phyloP scores from a whole-genome alignment of 2,329 filamentous ascomycete genomes.

The Rhynchosporium graminicola region DNA sequence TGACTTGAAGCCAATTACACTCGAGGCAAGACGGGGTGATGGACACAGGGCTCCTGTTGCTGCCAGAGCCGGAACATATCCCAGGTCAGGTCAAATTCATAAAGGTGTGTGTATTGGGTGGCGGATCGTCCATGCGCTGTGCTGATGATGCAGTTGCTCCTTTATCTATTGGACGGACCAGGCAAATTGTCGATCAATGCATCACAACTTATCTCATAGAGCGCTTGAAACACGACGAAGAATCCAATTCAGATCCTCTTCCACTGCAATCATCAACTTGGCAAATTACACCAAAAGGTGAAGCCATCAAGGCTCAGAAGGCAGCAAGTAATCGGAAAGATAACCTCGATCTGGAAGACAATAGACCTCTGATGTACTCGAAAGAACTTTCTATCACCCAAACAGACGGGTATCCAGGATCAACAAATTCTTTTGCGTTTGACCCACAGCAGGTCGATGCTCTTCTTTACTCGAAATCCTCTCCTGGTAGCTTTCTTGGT shows the following conservation, averaged over 20 bases:
- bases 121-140: not conserved
- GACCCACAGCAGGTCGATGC: constrained; percentile 16
- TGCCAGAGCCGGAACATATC: constrained; percentile 26
- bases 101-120: constrained; percentile 32
- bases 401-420: constrained; percentile 17
- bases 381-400: constrained; percentile 19
- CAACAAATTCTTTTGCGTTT: constrained; percentile 1
- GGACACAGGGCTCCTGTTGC: constrained; percentile 28
- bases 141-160: constrained; percentile 42
- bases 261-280: constrained; percentile 29
- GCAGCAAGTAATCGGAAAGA: not conserved
- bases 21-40: constrained; percentile 37
- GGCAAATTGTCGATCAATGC: constrained; percentile 56
- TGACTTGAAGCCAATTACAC: constrained; percentile 59
- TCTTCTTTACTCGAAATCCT: constrained; percentile 34
- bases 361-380: constrained; percentile 19
- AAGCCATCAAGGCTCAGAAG: constrained; percentile 7
- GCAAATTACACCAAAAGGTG: constrained; percentile 1
- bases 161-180: constrained; percentile 62
- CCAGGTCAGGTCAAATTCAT: constrained; percentile 25
- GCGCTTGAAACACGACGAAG: constrained; percentile 41
- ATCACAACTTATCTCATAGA: constrained; percentile 51
- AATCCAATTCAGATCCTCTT: constrained; percentile 28
- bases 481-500: constrained; percentile 33
- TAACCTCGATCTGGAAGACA: not conserved